phyloP scores from a whole-genome alignment of 768 basidiomycete species.

The Collybiopsis luxurians region DNA sequence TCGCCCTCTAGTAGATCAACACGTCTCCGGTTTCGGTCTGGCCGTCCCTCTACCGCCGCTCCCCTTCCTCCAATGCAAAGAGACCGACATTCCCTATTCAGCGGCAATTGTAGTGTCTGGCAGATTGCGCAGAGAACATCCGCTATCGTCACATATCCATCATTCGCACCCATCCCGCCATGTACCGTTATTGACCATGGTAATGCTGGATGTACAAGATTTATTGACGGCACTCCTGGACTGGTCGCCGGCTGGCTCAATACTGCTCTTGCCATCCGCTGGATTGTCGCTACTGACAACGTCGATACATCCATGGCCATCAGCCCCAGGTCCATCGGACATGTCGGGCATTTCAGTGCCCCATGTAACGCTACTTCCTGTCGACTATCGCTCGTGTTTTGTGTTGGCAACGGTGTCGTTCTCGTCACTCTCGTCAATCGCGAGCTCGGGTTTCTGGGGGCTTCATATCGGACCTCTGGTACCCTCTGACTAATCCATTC shows the following conservation, averaged over 20 bases:
- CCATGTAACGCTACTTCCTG: background rate
- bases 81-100: background rate
- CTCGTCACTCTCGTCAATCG: background rate
- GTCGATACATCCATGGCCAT: background rate
- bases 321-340: background rate
- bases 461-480: background rate
- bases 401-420: background rate
- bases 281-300: background rate
- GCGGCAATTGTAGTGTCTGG: background rate
- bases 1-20: background rate
- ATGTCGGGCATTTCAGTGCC: background rate
- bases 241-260: background rate
- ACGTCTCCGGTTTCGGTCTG: background rate
- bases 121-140: background rate
- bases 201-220: background rate
- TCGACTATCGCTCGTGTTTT: background rate
- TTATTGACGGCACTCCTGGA: background rate
- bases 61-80: background rate
- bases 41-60: background rate
- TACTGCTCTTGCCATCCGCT: background rate
- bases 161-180: background rate
- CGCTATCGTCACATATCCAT: background rate
- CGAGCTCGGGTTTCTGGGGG: background rate
- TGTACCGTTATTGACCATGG: slow-evolving; percentile 1
- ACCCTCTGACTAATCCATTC: background rate